A percentile compares a stretch with the other conserved stretches of the same genome.
phyloP scores from a whole-genome alignment of 2,329 filamentous ascomycete species.

The Neonectria punicea region DNA sequence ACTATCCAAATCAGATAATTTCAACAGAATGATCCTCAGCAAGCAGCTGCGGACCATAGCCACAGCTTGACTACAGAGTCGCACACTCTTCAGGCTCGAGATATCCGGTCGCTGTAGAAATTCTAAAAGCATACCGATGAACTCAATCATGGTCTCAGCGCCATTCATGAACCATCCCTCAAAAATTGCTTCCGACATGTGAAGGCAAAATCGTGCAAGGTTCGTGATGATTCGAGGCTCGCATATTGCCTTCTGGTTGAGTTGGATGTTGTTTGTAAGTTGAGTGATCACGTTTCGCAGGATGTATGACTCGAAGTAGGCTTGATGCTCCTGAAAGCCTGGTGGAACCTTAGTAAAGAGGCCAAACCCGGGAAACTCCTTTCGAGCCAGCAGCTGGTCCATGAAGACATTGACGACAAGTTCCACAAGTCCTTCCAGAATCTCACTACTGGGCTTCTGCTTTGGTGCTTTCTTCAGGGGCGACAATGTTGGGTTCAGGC shows the following conservation, averaged over 20 bases:
- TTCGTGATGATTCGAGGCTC: constrained; percentile 91
- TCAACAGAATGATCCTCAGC: constrained; percentile 80
- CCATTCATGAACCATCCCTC: constrained; percentile 97
- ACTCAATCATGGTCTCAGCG: constrained; percentile 84
- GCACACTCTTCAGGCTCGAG: constrained; percentile 82
- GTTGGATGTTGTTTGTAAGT: constrained; percentile 74
- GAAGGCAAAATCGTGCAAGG: constrained; percentile 79
- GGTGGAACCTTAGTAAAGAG: constrained; percentile 90
- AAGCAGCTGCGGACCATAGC: constrained; percentile 80
- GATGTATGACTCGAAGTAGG: constrained; percentile 93
- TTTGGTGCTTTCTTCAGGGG: constrained; percentile 57
- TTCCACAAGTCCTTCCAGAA: constrained; percentile 81
- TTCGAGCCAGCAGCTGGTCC: constrained; percentile 85
- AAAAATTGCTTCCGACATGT: constrained; percentile 90
- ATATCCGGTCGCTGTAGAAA: constrained; percentile 89
- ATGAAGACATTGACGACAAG: constrained; percentile 83
- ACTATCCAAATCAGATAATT: constrained; percentile 85
- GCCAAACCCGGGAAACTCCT: constrained; percentile 90
- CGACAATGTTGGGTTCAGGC: constrained; percentile 60
- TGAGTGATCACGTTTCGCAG: constrained; percentile 79
- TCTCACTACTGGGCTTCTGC: constrained; percentile 70
- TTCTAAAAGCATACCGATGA: constrained; percentile 85
- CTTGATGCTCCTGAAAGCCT: constrained; percentile 93
- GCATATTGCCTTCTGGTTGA: constrained; percentile 76
- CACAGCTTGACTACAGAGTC: constrained; percentile 89